A percentile compares a stretch with the other conserved stretches of the same genome.
These are phyloP conservation scores for Leishmania aethiopica DNA, from an alignment of 208 protist genomes.

Conservation along the genomic window DNA sequence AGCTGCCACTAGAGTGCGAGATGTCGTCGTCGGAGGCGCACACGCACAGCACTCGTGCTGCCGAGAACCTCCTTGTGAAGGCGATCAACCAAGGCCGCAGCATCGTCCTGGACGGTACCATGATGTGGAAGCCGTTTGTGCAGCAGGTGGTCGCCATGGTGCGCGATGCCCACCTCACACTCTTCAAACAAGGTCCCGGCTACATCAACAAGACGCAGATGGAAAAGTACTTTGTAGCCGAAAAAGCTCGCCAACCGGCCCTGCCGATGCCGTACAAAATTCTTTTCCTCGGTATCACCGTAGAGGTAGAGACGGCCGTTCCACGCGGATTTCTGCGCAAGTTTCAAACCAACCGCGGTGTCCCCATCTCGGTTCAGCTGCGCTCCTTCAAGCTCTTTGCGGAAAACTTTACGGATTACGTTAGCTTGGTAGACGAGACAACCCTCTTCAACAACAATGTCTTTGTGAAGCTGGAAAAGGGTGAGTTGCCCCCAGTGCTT, in stretches of 20 bases:
- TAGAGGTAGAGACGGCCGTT: slow-evolving; percentile 85
- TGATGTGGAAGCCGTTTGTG: slow-evolving; percentile 92
- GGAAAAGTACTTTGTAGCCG: slow-evolving; percentile 74
- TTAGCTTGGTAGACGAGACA: slow-evolving; percentile 55
- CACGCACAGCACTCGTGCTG: slow-evolving; percentile 69
- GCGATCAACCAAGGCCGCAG: slow-evolving; percentile 82
- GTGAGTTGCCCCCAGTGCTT: slow-evolving; percentile 77
- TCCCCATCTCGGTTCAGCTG: slow-evolving; percentile 80
- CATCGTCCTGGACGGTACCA: slow-evolving; percentile 89
- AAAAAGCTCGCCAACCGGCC: slow-evolving; percentile 35
- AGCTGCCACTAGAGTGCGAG: slow-evolving; percentile 45
- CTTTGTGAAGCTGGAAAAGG: slow-evolving; percentile 78
- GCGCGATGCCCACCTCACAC: slow-evolving; percentile 66
- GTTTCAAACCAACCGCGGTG: slow-evolving; percentile 78
- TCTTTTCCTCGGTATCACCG: slow-evolving; percentile 80
- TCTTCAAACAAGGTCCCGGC: slow-evolving; percentile 75
- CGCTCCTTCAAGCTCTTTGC: slow-evolving; percentile 89
- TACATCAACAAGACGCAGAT: slow-evolving; percentile 42
- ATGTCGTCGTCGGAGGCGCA: slow-evolving; percentile 36
- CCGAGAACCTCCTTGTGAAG: slow-evolving; percentile 80
- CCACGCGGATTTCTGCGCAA: slow-evolving; percentile 85
- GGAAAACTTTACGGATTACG: slow-evolving; percentile 78
- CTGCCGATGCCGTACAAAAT: slow-evolving; percentile 74
- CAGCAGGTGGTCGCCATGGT: slow-evolving; percentile 81
- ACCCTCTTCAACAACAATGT: slow-evolving; percentile 91